Evolutionary conservation across 1,284 basidiomycete species (phyloP), one percentile per base, ranked within the genome.

Genomic region (Pterula multifida): DNA sequence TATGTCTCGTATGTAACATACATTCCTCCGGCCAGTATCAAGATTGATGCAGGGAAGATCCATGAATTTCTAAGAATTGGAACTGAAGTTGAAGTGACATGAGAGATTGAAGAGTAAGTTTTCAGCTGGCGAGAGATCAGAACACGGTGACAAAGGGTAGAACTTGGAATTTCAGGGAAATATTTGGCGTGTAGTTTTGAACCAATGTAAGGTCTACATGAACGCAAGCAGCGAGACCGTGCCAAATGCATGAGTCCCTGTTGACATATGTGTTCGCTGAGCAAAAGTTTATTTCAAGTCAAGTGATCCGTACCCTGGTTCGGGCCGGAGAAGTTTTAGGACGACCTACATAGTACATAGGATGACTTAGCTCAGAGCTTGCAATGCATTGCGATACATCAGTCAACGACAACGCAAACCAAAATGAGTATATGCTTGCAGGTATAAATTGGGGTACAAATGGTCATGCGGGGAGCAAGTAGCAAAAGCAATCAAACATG

Each of bases 1-100:
- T 70, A 76, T 17, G 72, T 72, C 53, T 81, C 65, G 57, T 83
- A 85, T 22, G 79, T 72, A 48, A 72, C 52, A 52, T 71, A 70
- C 11, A 71, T 68, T 17, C 63, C 66, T 3, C 72, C 73, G 49
- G 64, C 62, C 9, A 70, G 53, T 26, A 65, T 51, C 36, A 66
- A 36, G 6, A 62, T 45, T 36, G 63, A 62, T 36, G 60, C 57
- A 9, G 68, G 60, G 53, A 62, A 68, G 19, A 65, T 51, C 39
- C 39, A 42, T 22, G 39, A 17, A 36, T 61, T 49, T 66, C 66
- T 65, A 11, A n/a, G 9, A n/a, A 35, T 35, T n/a, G 32, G 11
- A n/a, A n/a, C 32, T n/a, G 32, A 35, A 35, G 32, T 11, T 11
- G 32, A 35, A 9, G 32, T 11, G 32, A 35, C 32, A n/a, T 35